Evolutionary conservation across 176 grass and related monocot genomes (phyloP).

Genomic region (Zizania latifolia): DNA sequence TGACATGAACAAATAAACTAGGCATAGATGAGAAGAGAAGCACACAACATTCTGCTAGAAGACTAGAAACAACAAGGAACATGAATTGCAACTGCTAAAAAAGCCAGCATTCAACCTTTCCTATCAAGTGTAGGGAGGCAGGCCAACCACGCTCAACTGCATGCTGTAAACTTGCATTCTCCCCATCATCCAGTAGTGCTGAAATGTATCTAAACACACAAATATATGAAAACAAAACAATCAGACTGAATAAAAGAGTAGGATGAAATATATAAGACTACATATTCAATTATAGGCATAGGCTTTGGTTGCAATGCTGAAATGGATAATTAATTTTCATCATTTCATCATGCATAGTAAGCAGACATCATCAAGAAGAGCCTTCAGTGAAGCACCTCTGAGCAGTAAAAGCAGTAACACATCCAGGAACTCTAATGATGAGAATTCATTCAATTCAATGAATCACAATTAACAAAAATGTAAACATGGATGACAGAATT

Average conservation of each 20-base stretch:
- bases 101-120: constrained; percentile 52
- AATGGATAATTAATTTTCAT: too few relatives aligned
- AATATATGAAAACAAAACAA: neutral
- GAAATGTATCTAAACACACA: constrained; percentile 69
- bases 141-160: constrained; percentile 82
- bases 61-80: constrained; percentile 5
- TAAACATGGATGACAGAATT: neutral
- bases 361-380: neutral
- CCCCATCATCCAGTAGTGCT: constrained; percentile 73
- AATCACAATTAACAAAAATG: too few relatives aligned
- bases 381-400: neutral
- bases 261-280: constrained; percentile 11
- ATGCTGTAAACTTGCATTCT: constrained; percentile 59
- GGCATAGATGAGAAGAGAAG: neutral
- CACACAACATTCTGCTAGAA: neutral
- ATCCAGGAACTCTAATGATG: neutral
- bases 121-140: constrained; percentile 89
- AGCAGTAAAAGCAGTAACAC: neutral
- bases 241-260: constrained; percentile 3
- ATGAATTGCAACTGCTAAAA: neutral
- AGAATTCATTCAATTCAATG: constrained; percentile 14
- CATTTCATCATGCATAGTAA: too few relatives aligned
- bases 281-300: neutral
- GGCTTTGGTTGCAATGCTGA: neutral
- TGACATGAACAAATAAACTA: neutral